These are phyloP conservation scores for Rutstroemia sp. DNA, from an alignment of 2,329 filamentous ascomycete species.

Conservation along the genomic window DNA sequence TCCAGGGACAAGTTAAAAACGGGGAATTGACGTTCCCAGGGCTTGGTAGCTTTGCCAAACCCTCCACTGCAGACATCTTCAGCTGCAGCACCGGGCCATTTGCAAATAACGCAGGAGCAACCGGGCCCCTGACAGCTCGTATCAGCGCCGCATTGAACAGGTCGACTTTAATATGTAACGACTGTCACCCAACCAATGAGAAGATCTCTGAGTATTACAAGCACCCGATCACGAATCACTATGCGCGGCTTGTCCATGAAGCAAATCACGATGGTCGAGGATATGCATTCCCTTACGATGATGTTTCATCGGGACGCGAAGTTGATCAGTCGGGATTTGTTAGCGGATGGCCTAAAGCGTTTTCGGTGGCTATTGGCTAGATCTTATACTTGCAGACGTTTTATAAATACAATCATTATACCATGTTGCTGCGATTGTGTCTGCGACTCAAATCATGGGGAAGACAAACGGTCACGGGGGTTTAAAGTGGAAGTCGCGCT, in stretches of 20 bases:
- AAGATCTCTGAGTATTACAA: constrained; percentile 48
- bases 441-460: background rate
- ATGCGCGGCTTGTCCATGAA: constrained; percentile 52
- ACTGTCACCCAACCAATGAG: constrained; percentile 40
- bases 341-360: constrained; percentile 7
- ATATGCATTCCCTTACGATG: constrained; percentile 63
- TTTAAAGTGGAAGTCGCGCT: too few species aligned
- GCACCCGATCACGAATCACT: constrained; percentile 53
- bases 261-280: constrained; percentile 52
- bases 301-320: constrained; percentile 51
- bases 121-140: constrained; percentile 17
- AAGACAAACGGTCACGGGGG: background rate
- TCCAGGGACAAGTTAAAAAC: constrained; percentile 40
- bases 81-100: constrained; percentile 59
- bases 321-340: constrained; percentile 52
- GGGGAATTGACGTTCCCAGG: constrained; percentile 31
- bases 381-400: background rate
- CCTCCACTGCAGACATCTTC: constrained; percentile 56
- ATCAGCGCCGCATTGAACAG: constrained; percentile 24
- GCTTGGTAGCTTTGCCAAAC: constrained; percentile 46
- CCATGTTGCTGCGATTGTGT: too few species aligned
- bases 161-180: constrained; percentile 28
- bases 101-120: constrained; percentile 26
- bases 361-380: constrained; percentile 6
- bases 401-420: background rate